Conservation (phyloP, 371 early-diverging fungal species). For the Sporodiniella umbellata region DNA sequence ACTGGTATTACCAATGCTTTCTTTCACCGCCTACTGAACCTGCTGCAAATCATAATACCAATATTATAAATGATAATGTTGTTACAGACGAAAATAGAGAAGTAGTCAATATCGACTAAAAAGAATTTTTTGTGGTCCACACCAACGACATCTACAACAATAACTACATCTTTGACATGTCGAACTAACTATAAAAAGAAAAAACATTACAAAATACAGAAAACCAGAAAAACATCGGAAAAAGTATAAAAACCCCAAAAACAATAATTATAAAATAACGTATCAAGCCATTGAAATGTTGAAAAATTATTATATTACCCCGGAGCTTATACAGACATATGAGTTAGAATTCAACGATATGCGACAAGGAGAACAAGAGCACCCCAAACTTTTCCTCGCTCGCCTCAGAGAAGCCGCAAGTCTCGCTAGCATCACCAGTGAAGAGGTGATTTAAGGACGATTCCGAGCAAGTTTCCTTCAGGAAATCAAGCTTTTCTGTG, state of each 20-base stretch:
- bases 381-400: slow-evolving; percentile 3
- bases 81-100: no score
- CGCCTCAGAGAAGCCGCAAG: slow-evolving; percentile 5
- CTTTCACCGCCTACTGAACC: slow-evolving; percentile 11
- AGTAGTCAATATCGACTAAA: no score
- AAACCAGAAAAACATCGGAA: no score
- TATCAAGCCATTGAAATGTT: neutral
- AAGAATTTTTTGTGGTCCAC: no score
- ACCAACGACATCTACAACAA: no score
- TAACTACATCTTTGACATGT: no score
- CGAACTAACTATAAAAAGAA: no score
- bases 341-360: slow-evolving; percentile 5
- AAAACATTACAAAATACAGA: no score
- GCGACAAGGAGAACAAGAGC: slow-evolving; percentile 9
- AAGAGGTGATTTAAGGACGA: neutral
- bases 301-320: slow-evolving; percentile 3
- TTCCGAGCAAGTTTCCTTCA: slow-evolving; percentile 7
- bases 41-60: slow-evolving; percentile 12
- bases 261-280: no score
- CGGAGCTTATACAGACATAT: neutral
- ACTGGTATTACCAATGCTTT: slow-evolving; percentile 11
- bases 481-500: slow-evolving; percentile 1
- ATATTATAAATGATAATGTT: slow-evolving; percentile 13
- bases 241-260: no score
- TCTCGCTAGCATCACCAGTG: neutral